Percentiles rank a stretch among this genome's conserved stretches.
Conservation (phyloP, 352 stramenopile genomes). For the Globisporangium perplexum region DNA sequence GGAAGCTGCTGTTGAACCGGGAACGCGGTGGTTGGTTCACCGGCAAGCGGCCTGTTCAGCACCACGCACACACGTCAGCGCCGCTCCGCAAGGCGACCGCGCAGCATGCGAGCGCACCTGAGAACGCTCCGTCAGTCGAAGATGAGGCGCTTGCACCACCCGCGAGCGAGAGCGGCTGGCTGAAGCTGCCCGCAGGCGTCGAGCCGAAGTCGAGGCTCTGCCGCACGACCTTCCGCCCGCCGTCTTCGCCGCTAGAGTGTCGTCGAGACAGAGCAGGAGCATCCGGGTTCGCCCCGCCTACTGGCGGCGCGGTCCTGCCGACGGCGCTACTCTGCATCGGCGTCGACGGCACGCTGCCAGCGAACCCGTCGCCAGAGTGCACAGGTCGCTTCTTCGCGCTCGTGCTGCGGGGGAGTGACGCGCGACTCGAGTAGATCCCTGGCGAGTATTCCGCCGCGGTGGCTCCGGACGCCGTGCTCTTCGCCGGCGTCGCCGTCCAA, state of each 20-base stretch:
- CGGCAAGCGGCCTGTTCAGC: conserved; percentile 29
- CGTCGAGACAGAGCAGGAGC: conserved; percentile 30
- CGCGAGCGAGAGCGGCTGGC: conserved; percentile 4
- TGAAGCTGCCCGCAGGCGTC: conserved; percentile 17
- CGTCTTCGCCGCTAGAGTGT: conserved; percentile 19
- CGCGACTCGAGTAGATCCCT: conserved; percentile 60
- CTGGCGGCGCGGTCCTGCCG: neutral
- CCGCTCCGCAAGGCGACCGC: too few relatives aligned
- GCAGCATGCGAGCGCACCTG: too few relatives aligned
- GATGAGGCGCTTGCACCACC: neutral
- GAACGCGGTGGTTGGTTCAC: conserved; percentile 39
- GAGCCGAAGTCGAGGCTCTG: conserved; percentile 47
- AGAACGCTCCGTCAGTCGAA: conserved; percentile 2
- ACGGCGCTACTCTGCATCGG: neutral
- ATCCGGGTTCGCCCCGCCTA: neutral
- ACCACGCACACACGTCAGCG: neutral
- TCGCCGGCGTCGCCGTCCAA: neutral
- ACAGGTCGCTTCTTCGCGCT: conserved; percentile 21
- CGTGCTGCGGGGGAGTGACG: conserved; percentile 30
- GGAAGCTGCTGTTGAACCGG: conserved; percentile 46
- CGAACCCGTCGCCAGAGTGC: conserved; percentile 6
- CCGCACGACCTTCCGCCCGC: conserved; percentile 20
- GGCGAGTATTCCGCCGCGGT: conserved; percentile 39
- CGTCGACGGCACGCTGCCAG: conserved; percentile 11
- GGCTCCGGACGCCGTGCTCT: neutral